Percentiles rank a stretch among this genome's conserved stretches.
Conservation (phyloP, 176 grass and related monocot genomes). For the Secale cereale region DNA sequence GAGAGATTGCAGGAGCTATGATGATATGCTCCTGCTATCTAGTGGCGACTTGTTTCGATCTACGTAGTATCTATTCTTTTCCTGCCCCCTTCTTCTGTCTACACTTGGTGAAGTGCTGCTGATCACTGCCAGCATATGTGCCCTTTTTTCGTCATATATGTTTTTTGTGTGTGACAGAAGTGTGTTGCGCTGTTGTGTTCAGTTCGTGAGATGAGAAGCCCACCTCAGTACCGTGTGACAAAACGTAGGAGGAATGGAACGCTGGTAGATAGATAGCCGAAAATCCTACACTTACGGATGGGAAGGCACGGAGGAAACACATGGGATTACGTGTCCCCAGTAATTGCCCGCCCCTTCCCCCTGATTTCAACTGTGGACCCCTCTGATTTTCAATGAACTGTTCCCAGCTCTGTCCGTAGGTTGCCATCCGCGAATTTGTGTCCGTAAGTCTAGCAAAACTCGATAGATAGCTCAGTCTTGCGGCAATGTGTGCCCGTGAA, state of each 20-base stretch:
- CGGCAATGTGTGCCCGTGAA: not conserved
- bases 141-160: not conserved
- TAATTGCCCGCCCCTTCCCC: no score
- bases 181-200: not conserved
- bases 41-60: not conserved
- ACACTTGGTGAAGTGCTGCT: not conserved
- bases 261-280: not conserved
- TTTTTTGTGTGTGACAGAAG: not conserved
- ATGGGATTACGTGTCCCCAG: no score
- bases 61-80: not conserved
- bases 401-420: no score
- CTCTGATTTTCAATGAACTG: no score
- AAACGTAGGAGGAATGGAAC: not conserved
- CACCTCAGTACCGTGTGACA: not conserved
- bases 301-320: no score
- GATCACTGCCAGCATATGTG: not conserved
- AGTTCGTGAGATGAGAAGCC: not conserved
- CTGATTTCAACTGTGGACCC: no score
- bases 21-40: not conserved
- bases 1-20: constrained; percentile 23
- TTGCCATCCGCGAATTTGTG: no score
- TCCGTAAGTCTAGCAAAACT: no score
- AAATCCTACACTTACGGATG: no score
- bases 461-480: not conserved
- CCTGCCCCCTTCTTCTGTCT: not conserved